Base-by-base conservation (phyloP, 176 grass and related monocot genomes). In the Bonia amplexicaulis region DNA sequence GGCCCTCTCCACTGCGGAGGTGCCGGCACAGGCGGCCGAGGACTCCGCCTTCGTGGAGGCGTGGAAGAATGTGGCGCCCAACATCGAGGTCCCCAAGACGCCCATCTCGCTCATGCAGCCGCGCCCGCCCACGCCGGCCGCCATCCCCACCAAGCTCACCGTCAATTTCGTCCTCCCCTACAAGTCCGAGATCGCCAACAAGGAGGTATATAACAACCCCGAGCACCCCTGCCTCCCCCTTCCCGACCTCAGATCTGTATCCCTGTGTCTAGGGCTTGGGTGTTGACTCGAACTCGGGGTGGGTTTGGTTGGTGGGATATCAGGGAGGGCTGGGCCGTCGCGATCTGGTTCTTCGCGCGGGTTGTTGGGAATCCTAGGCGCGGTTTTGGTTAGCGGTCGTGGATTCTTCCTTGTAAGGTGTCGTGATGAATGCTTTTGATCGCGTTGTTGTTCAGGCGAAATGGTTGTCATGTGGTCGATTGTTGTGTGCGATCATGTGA, bases 171-270 rank as follows among this genome's bases (percentile, higher is more conserved):
- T 93, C 80, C 91, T 97, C 69, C 91, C 94, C 57, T 93, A 93
- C 91, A 93, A 92, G 88, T 97, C 94, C 54, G 94, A 97, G 89
- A 92, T 97, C 91, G 53, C 89, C 78, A 90, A 97, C 87, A 97
- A 97, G 80, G 91, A 97, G 94, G 94, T 97, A 76, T 88, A 49
- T 57, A 55, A 12, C 61, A 45, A 1, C 40, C 41, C 74, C 23
- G 41, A 20, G 1, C 26, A 12, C 14, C 3, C 9, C 31, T 1
- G 1, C 19, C 1, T 27, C 41, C 33, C 51, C 10, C 47, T 63
- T 31, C 40, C 73, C 33, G 66, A 65, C 41, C 60, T 49, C 85
- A 84, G 85, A 90, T 90, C 85, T 74, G 85, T 22, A 27, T 69
- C 41, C 45, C 42, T 39, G 75, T 57, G 14, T 46, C 75, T 79